Percentiles rank a stretch among this genome's conserved stretches.
phyloP scores from a whole-genome alignment of 2,329 filamentous ascomycete species.

The Diaporthe ampelina region DNA sequence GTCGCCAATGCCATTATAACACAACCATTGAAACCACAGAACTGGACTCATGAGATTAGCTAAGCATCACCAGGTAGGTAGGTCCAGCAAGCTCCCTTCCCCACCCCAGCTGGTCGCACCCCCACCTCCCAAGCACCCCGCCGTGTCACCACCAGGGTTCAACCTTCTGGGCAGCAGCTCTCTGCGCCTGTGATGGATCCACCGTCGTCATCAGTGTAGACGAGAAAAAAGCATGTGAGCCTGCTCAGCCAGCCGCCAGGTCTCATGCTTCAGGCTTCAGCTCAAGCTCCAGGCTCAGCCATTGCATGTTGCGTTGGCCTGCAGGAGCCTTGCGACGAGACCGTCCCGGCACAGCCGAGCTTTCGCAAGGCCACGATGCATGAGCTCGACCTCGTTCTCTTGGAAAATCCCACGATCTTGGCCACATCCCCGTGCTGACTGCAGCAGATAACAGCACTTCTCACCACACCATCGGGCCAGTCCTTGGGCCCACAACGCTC shows the following conservation, averaged over 20 bases:
- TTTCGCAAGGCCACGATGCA: conserved; percentile 1
- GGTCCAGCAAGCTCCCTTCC: neutral
- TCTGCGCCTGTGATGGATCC: neutral
- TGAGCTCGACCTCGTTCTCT: neutral
- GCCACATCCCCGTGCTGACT: conserved; percentile 6
- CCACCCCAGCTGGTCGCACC: neutral
- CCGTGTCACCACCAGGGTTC: conserved; percentile 15
- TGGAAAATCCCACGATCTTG: neutral
- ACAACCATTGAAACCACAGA: too few relatives aligned
- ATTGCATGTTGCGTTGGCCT: neutral
- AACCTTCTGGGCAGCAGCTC: neutral
- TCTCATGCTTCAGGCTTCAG: neutral
- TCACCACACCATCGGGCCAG: neutral
- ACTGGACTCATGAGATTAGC: neutral
- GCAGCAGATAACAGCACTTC: conserved; percentile 4
- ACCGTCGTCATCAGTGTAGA: conserved; percentile 17
- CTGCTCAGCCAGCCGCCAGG: neutral
- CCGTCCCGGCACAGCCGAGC: neutral
- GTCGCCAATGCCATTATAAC: neutral
- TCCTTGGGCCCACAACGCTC: neutral
- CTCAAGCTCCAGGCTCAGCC: too few relatives aligned
- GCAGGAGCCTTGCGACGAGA: neutral
- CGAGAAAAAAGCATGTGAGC: conserved; percentile 26
- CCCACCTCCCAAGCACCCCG: neutral
- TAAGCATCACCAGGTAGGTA: neutral